phyloP scores from a whole-genome alignment of 768 basidiomycete genomes.

The Serendipita vermifera region DNA sequence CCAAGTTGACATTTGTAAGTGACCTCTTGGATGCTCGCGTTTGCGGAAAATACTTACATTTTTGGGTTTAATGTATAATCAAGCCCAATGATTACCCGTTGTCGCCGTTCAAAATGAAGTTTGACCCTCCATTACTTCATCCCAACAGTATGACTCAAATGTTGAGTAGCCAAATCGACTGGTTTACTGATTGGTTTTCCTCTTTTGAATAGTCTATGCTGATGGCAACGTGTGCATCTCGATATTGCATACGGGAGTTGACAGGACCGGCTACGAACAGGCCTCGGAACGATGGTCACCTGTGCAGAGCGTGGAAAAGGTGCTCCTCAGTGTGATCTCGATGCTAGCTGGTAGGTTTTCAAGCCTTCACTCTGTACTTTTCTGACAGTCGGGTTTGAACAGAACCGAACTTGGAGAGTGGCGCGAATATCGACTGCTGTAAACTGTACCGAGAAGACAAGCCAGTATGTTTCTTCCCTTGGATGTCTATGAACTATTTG shows the following conservation, averaged over 20 bases:
- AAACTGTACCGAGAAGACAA: conserved; percentile 89
- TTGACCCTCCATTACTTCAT: conserved; percentile 93
- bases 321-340: conserved; percentile 87
- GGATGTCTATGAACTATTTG: background rate
- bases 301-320: conserved; percentile 97
- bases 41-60: background rate
- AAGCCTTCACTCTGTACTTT: background rate
- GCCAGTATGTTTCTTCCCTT: conserved; percentile 25
- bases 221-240: conserved; percentile 98
- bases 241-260: conserved; percentile 76
- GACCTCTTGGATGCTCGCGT: conserved; percentile 12
- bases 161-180: conserved; percentile 2
- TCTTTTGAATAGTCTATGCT: conserved; percentile 59
- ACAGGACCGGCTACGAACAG: conserved; percentile 81
- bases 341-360: conserved; percentile 76
- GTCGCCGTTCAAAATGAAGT: conserved; percentile 99
- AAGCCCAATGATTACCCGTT: conserved; percentile 90
- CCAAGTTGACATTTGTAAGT: conserved; percentile 84
- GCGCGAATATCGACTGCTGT: conserved; percentile 94
- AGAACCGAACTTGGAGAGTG: conserved; percentile 97
- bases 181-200: conserved; percentile 4
- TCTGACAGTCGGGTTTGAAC: conserved; percentile 4
- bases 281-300: conserved; percentile 97
- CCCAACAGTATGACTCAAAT: conserved; percentile 72
- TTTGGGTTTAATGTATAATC: background rate